These are phyloP conservation scores for Leccinellum rugosiceps DNA, from an alignment of 768 basidiomycete genomes.

Conservation along the genomic window DNA sequence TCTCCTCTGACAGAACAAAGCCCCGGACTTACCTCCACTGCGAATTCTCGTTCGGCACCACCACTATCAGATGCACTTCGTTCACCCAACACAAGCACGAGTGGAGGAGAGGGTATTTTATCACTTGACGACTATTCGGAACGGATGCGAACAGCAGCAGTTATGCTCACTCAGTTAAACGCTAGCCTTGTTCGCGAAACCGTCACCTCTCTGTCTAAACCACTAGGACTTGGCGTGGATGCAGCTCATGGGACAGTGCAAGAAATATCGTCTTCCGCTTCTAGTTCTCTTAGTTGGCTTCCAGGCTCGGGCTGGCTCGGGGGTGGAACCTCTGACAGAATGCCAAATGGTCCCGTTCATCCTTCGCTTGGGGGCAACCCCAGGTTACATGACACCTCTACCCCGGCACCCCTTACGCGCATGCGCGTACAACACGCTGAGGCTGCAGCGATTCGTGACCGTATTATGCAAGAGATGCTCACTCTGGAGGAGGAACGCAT, in stretches of 20 bases:
- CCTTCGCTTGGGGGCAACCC: slow-evolving; percentile 29
- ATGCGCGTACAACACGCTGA: slow-evolving; percentile 79
- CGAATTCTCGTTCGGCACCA: slow-evolving; percentile 5
- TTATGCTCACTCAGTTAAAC: slow-evolving; percentile 97
- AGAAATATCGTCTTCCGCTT: slow-evolving; percentile 15
- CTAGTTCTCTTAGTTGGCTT: slow-evolving; percentile 46
- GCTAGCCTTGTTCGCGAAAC: slow-evolving; percentile 67
- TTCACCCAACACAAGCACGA: slow-evolving; percentile 1
- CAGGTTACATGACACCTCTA: slow-evolving; percentile 24
- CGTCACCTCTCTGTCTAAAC: slow-evolving; percentile 25
- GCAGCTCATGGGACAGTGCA: slow-evolving; percentile 2
- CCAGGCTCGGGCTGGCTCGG: slow-evolving; percentile 55
- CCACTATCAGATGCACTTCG: background rate
- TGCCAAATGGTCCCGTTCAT: slow-evolving; percentile 27
- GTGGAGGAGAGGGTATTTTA: slow-evolving; percentile 35
- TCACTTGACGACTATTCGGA: slow-evolving; percentile 98
- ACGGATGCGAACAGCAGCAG: slow-evolving; percentile 96
- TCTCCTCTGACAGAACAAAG: slow-evolving; percentile 43
- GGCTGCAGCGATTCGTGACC: slow-evolving; percentile 85
- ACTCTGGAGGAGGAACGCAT: slow-evolving; percentile 95
- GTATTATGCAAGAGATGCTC: slow-evolving; percentile 99
- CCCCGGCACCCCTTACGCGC: slow-evolving; percentile 40
- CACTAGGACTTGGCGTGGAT: slow-evolving; percentile 4
- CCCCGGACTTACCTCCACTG: slow-evolving; percentile 16
- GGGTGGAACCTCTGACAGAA: slow-evolving; percentile 16